These are phyloP conservation scores for Monilinia polystroma DNA, from an alignment of 2,329 filamentous ascomycete species.

Conservation along the genomic window DNA sequence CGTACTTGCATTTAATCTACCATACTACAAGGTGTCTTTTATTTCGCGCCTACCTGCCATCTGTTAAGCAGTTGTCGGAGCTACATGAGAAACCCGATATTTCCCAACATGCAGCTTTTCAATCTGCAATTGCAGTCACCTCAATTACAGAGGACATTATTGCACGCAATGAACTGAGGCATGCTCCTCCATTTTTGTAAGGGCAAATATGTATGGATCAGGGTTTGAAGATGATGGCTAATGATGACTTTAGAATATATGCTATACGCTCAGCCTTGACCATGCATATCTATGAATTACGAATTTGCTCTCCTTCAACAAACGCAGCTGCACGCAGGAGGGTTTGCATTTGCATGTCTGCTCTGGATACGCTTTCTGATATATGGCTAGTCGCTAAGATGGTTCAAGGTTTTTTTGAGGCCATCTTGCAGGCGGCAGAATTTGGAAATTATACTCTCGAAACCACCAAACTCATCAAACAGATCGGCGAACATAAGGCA, in stretches of 20 bases:
- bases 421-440: conserved; percentile 58
- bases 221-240: not conserved
- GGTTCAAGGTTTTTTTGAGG: conserved; percentile 95
- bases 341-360: conserved; percentile 84
- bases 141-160: conserved; percentile 89
- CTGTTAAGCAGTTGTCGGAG: conserved; percentile 62
- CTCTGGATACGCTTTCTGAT: conserved; percentile 87
- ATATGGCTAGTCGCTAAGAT: conserved; percentile 98
- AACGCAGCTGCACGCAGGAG: conserved; percentile 84
- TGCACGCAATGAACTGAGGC: conserved; percentile 77
- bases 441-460: conserved; percentile 9
- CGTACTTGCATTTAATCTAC: conserved; percentile 88
- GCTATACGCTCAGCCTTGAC: conserved; percentile 94
- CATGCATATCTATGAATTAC: conserved; percentile 98
- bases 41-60: conserved; percentile 93
- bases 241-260: conserved; percentile 74
- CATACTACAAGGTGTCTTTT: conserved; percentile 94
- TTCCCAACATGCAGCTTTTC: conserved; percentile 94
- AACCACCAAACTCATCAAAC: not conserved
- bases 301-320: conserved; percentile 82
- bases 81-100: conserved; percentile 76
- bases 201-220: not conserved
- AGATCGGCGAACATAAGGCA: not conserved
- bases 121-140: conserved; percentile 93
- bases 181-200: conserved; percentile 74